A percentile compares a stretch with the other conserved stretches of the same genome.
phyloP scores from a whole-genome alignment of 2,329 filamentous ascomycete genomes.

The Teratosphaeria nubilosa region DNA sequence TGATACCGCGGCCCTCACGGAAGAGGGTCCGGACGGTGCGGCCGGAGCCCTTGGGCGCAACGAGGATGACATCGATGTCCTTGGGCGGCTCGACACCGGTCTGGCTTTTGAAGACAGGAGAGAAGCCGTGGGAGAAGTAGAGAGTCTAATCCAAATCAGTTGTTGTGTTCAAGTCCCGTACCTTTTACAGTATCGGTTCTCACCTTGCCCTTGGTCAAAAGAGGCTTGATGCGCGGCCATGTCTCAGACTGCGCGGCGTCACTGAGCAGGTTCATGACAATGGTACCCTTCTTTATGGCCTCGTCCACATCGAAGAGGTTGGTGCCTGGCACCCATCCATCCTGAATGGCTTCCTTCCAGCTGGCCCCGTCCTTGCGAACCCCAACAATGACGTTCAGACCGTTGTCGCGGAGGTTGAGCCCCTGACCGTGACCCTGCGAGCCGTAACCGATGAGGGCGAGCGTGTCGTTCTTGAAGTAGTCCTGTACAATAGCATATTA shows the following conservation, averaged over 20 bases:
- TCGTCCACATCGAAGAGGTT: conserved; percentile 98
- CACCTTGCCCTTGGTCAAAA: conserved; percentile 97
- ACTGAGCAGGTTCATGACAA: conserved; percentile 98
- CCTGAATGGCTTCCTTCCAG: conserved; percentile 93
- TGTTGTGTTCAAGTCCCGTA: conserved; percentile 12
- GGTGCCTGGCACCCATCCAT: conserved; percentile 96
- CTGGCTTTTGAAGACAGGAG: conserved; percentile 97
- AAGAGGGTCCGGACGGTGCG: conserved; percentile 97
- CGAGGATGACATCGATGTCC: conserved; percentile 98
- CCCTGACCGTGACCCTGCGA: conserved; percentile 98
- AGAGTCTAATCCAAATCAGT: conserved; percentile 57
- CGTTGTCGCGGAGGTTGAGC: conserved; percentile 99
- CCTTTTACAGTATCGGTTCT: conserved; percentile 18
- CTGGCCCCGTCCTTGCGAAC: conserved; percentile 97
- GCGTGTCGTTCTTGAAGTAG: conserved; percentile 99
- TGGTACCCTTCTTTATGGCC: conserved; percentile 84
- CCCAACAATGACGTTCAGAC: conserved; percentile 96
- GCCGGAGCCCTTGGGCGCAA: conserved; percentile 97
- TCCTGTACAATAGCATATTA: conserved; percentile 47
- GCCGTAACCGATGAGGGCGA: conserved; percentile 96
- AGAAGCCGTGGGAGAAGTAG: conserved; percentile 99
- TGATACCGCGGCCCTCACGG: conserved; percentile 98
- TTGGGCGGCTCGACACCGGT: conserved; percentile 96
- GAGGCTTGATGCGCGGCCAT: conserved; percentile 96
- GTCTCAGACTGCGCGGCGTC: conserved; percentile 98